Evolutionary conservation across 768 basidiomycete species (phyloP).

Genomic region (Glaciozyma martinii): DNA sequence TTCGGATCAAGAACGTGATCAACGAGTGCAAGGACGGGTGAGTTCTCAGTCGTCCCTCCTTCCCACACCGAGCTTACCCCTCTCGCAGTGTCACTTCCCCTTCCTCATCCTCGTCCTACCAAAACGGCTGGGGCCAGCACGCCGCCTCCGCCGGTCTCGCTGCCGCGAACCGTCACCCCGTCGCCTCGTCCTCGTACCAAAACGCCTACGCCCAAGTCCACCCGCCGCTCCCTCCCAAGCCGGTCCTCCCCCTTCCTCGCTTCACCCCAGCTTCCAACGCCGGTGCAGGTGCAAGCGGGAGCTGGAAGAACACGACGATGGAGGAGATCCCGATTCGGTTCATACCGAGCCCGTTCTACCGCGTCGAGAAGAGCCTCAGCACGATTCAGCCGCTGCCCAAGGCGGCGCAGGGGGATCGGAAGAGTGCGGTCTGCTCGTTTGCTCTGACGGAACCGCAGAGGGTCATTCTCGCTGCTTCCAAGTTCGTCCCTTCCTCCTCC

Average conservation of each 20-base stretch:
- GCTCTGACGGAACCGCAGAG: constrained; percentile 59
- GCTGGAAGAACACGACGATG: constrained; percentile 1
- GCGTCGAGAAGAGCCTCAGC: constrained; percentile 24
- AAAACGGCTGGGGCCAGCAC: neutral
- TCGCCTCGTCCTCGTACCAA: neutral
- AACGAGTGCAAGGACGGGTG: neutral
- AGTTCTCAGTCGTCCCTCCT: neutral
- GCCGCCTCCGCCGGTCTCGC: too few relatives aligned
- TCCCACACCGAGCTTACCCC: neutral
- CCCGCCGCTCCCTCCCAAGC: neutral
- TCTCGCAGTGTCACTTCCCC: neutral
- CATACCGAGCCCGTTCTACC: constrained; percentile 32
- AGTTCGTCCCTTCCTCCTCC: constrained; percentile 43
- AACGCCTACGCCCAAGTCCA: neutral
- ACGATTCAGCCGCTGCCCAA: constrained; percentile 24
- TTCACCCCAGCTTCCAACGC: neutral
- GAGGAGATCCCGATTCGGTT: constrained; percentile 29
- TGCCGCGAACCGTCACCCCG: neutral
- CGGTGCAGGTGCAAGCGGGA: neutral
- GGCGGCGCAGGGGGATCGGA: constrained; percentile 63
- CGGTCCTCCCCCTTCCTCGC: constrained; percentile 4
- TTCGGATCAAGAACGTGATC: neutral
- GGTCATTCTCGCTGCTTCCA: constrained; percentile 50
- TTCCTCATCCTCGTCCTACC: neutral
- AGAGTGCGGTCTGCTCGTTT: constrained; percentile 55